Base-by-base conservation (phyloP, 345 rosid genomes). In the Brassica rapa region DNA sequence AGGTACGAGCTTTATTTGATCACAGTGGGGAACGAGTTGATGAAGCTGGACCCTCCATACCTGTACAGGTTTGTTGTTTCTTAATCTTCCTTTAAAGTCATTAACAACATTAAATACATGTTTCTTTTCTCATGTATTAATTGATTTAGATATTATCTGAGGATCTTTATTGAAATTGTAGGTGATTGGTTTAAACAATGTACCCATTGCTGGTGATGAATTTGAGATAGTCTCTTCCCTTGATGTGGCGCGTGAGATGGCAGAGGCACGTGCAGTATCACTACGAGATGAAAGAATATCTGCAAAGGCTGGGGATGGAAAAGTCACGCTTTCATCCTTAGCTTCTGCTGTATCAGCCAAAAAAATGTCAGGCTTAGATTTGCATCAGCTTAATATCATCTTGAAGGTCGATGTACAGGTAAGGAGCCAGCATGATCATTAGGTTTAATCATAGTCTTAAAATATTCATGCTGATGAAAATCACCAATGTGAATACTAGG, bases 351-450 rank as follows among this genome's bases (percentile, higher is more conserved):
- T 90, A 78, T 89, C 97, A 74, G 76, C 91, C 3, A 88, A 96
- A 79, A 93, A 84, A 84, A 85, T 85, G 82, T 86, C 97, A 74
- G 99, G 99, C 74, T 55, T 95, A 74, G 98, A 91, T 83, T 88
- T 95, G 88, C 99, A 95, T 85, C 97, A 89, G 84, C 87, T 95
- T 73, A 95, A 93, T 88, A 83, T 93, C 70, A 87, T 95, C 72
- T 62, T 93, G 88, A 95, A 95, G 86, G 98, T 95, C 15, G 99
- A 95, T 76, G 86, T 95, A 76, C 99, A 95, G 98, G 98, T 95
- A 84, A 71, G 24, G 4, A 65, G 56, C 67, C 77, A 30, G 21
- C 70, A 21, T 70, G 64, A 64, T 53, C 63, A 63, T 21, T 27
- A 10, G 65, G 27, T 51, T 46, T 19, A 19, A 19, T 19, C 21